Evolutionary conservation across 441 rosid species (phyloP).

Genomic region (Populus trichocarpa): DNA sequence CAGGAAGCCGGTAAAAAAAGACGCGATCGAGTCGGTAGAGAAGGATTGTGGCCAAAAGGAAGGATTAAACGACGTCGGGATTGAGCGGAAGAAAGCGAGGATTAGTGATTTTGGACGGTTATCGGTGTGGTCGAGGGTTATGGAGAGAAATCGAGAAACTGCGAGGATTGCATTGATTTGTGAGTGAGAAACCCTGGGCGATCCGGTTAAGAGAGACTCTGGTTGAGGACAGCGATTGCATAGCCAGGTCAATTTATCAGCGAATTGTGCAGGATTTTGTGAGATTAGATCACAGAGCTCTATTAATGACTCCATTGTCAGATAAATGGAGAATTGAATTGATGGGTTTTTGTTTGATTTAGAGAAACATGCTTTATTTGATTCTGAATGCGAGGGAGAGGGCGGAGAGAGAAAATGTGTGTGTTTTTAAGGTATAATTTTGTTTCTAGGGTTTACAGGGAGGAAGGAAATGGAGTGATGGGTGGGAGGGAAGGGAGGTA

Average conservation of each 20-base stretch:
- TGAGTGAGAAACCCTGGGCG: constrained; percentile 72
- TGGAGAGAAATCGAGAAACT: constrained; percentile 69
- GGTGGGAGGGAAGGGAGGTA: neutral
- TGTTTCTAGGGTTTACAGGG: neutral
- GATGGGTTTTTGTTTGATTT: neutral
- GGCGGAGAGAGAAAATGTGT: neutral
- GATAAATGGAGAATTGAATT: neutral
- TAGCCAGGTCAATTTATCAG: constrained; percentile 79
- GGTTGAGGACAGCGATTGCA: constrained; percentile 90
- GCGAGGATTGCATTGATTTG: constrained; percentile 90
- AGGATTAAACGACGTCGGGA: constrained; percentile 63
- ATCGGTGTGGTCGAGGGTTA: constrained; percentile 42
- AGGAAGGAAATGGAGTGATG: neutral
- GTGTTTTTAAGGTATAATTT: neutral
- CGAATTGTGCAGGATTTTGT: constrained; percentile 64
- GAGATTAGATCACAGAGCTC: constrained; percentile 84
- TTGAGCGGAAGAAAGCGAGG: constrained; percentile 59
- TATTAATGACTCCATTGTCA: constrained; percentile 70
- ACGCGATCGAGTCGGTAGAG: constrained; percentile 43
- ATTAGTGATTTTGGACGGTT: constrained; percentile 57
- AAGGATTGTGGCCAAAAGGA: constrained; percentile 93
- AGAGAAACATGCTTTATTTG: neutral
- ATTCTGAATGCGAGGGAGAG: neutral
- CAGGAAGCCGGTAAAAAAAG: constrained; percentile 64
- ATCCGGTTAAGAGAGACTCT: constrained; percentile 50